Base-by-base conservation (phyloP, 495 filamentous ascomycete species). In the Sporormia fimetaria region DNA sequence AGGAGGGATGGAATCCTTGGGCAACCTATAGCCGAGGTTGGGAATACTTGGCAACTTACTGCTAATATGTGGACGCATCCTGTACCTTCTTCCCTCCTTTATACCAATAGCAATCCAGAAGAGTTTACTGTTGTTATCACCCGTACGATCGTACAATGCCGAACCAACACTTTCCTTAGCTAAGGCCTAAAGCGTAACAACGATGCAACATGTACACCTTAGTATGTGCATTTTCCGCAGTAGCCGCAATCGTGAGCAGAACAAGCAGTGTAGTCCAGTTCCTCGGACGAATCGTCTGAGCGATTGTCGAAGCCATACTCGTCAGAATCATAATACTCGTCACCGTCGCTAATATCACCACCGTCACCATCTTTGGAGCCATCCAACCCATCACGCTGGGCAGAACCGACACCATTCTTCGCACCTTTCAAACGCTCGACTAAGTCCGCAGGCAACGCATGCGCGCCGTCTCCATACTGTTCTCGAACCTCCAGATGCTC, bases 401-500 rank as follows among this genome's bases (percentile, higher is more conserved):
- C 28, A 29, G 11, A 10, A 12, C 7, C 17, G 6, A 14, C 37
- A 14, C 18, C 10, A 34, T 26, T 21, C 4, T 9, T 4, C 5
- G 5, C 25, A 3, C 21, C 9, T 21, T 11, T 24, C 49, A 40
- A 52, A 12, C 9, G 33, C 3, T 25, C 20, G 15, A 23, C 29
- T 4, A 44, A 17, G 3, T 35, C 8, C 7, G 18, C 21, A 20
- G 63, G 56, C 15, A 65, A 57, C 9, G 43, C 55, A 43, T 56
- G 37, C 15, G 44, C 33, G 14, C 40, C 52, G 9, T 52, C 53
- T 4, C 55, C 61, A 6, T 22, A 44, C 12, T 59, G 63, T 18
- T 61, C 58, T 23, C 72, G 56, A 16, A 75, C 26, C 46, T 73
- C 65, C 14, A 76, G 48, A 9, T 42, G 43, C 6, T 58, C 52